Base-by-base conservation (phyloP, 148 eudicot genomes). In the Spergularia bocconei region DNA sequence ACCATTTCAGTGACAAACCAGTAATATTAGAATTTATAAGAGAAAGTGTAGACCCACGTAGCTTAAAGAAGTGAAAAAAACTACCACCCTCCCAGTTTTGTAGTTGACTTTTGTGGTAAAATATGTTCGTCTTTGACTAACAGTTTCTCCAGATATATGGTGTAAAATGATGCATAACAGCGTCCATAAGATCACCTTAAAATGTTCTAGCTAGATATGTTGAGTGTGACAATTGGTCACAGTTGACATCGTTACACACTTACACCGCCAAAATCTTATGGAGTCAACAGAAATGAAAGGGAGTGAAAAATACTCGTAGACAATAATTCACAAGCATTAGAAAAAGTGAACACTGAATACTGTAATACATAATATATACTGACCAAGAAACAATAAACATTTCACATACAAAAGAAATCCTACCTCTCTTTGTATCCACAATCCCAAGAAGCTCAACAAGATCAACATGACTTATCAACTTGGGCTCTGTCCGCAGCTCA, bases 371-470 rank as follows among this genome's bases (percentile, higher is more conserved):
- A 62, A 29, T 12, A 11, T 62, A 0, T 4, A 59, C 53, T 19
- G 6, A 19, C 17, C 56, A 59, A 11, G 21, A 4, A 48, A 56
- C n/a, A 57, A 10, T 1, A 36, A 70, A 52, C 13, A 56, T 64
- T 61, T 11, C 23, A 41, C 67, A 14, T 20, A 25, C 29, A 65
- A 55, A 55, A 67, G 44, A 33, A 38, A 10, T 4, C 50, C 13
- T 81, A 91, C 97, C 98, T 86, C 86, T 90, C 83, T 88, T 89
- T 13, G 55, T 47, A 79, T 94, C 97, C 38, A 93, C 96, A 74
- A 94, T 89, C 58, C 98, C 98, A 76, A 92, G 93, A 78, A 86
- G 90, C 83, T 90, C 92, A 73, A 94, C 96, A 79, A 94, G 93
- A 10, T 94, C 97, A 69, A 94, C 98, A 50, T 94, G 98, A 82